A percentile compares a stretch with the other conserved stretches of the same genome.
Conservation (phyloP, 768 basidiomycete species). For the Tulasnella sp. region DNA sequence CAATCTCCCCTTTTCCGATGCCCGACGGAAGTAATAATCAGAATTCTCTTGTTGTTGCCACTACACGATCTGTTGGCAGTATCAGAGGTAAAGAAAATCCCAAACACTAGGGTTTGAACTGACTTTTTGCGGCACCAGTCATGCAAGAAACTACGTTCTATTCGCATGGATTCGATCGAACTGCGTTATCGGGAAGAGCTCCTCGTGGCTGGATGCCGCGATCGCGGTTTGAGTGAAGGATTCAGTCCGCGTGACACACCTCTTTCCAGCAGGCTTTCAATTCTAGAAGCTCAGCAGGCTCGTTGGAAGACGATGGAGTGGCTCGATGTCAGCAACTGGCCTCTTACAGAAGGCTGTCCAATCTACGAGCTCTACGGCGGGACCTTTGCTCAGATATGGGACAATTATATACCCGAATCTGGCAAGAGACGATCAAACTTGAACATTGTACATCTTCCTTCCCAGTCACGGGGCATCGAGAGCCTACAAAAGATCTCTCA, state of each 20-base stretch:
- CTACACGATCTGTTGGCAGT: background rate
- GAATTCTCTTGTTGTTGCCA: background rate
- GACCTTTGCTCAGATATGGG: slow-evolving; percentile 15
- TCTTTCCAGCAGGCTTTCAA: background rate
- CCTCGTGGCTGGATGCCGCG: background rate
- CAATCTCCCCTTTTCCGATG: background rate
- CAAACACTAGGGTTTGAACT: too few species aligned
- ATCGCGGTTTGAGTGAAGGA: background rate
- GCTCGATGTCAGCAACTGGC: background rate
- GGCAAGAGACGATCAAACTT: background rate
- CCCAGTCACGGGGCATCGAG: background rate
- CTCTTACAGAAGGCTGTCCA: slow-evolving; percentile 5
- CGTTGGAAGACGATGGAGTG: slow-evolving; percentile 8
- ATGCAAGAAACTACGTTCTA: background rate
- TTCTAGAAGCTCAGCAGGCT: background rate
- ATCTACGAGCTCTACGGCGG: slow-evolving; percentile 19
- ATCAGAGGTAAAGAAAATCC: background rate
- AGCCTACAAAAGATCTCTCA: background rate
- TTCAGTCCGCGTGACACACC: background rate
- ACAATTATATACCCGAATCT: background rate
- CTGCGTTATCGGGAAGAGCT: background rate
- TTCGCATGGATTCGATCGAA: background rate
- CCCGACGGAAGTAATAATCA: slow-evolving; percentile 6
- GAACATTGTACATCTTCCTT: slow-evolving; percentile 3
- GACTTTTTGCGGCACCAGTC: background rate